phyloP scores from a whole-genome alignment of 2,329 filamentous ascomycete species.

The Xylaria sp. region DNA sequence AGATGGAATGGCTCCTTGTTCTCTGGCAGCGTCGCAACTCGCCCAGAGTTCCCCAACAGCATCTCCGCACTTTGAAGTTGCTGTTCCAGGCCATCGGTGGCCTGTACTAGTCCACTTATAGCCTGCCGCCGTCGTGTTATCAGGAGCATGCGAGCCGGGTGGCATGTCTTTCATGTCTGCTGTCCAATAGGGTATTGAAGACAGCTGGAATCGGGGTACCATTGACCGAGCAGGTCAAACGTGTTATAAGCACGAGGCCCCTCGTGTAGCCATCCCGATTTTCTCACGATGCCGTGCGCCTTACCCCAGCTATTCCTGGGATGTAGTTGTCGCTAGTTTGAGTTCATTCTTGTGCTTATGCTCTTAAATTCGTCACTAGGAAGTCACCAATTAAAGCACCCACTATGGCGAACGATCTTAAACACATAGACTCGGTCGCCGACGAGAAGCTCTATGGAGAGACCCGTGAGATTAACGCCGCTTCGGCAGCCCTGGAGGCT shows the following conservation, averaged over 20 bases:
- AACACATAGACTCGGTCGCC: conserved; percentile 36
- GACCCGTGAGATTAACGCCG: conserved; percentile 51
- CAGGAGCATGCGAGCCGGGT: not conserved
- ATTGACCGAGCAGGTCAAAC: conserved; percentile 28
- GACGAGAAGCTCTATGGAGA: conserved; percentile 45
- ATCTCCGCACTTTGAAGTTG: conserved; percentile 25
- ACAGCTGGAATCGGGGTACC: conserved; percentile 18
- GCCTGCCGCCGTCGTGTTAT: conserved; percentile 6
- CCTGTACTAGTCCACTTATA: conserved; percentile 6
- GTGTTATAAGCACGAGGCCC: conserved; percentile 28
- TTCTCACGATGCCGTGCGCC: not conserved
- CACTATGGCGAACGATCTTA: conserved; percentile 33
- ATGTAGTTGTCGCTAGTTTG: not conserved
- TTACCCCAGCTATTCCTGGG: not conserved
- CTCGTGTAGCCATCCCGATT: conserved; percentile 14
- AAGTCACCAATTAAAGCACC: conserved; percentile 34
- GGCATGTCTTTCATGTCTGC: conserved; percentile 12
- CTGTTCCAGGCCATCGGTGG: conserved; percentile 21
- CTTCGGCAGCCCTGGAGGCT: conserved; percentile 52
- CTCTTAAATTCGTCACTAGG: not conserved
- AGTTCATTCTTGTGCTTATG: not conserved
- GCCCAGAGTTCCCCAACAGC: conserved; percentile 32
- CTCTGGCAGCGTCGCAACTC: not conserved
- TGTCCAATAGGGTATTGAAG: conserved; percentile 6
- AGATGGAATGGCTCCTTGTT: conserved; percentile 5